phyloP scores from a whole-genome alignment of 2,329 filamentous ascomycete genomes.

The Penicillium sumatraense region DNA sequence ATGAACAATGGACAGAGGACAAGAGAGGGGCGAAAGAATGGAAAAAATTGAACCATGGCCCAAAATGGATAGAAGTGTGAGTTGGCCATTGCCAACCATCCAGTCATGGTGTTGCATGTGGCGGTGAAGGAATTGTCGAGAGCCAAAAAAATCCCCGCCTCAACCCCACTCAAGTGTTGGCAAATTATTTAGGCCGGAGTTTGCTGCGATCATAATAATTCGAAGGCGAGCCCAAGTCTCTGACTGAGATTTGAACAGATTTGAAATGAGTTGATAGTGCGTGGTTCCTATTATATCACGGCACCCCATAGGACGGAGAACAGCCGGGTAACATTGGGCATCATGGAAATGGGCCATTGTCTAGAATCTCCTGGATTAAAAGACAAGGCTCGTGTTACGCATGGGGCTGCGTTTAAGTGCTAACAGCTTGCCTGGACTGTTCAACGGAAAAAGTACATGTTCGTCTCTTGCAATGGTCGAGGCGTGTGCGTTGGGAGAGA shows the following conservation, averaged over 20 bases:
- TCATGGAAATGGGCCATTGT: not conserved
- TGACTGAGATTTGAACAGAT: not conserved
- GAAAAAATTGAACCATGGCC: slow-evolving; percentile 11
- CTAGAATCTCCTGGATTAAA: slow-evolving; percentile 16
- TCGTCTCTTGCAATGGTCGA: not conserved
- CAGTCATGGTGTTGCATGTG: slow-evolving; percentile 33
- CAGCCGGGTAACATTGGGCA: not conserved
- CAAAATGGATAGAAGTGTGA: slow-evolving; percentile 26
- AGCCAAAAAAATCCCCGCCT: slow-evolving; percentile 22
- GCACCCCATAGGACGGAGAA: not conserved
- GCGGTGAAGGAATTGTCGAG: slow-evolving; percentile 27
- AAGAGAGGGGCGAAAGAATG: not conserved
- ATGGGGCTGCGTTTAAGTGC: slow-evolving; percentile 16
- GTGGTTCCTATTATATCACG: not conserved
- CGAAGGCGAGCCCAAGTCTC: not conserved
- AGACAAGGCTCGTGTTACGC: slow-evolving; percentile 20
- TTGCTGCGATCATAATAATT: not conserved
- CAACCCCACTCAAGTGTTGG: slow-evolving; percentile 20
- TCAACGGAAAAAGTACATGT: not conserved
- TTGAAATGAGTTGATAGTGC: not conserved
- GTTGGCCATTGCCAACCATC: slow-evolving; percentile 25
- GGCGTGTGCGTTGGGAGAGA: slow-evolving; percentile 1
- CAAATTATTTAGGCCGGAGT: slow-evolving; percentile 4
- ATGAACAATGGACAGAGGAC: not conserved
- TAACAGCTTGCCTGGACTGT: slow-evolving; percentile 11